Percentiles rank a stretch among this genome's conserved stretches.
phyloP scores from a whole-genome alignment of 176 grass and related monocot species.

The Typha latifolia region DNA sequence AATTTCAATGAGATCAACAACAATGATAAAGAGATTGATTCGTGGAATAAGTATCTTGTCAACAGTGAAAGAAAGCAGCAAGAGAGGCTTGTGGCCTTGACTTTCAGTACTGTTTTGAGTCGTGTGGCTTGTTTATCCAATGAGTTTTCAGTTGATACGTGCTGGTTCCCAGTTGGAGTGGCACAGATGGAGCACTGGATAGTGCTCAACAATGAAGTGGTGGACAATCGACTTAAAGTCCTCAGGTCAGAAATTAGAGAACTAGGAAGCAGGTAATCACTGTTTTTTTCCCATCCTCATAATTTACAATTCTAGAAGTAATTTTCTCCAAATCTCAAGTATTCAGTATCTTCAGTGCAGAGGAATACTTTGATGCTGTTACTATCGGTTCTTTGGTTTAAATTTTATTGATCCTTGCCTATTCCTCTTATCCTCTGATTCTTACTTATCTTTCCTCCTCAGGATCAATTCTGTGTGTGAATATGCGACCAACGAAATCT shows the following conservation, averaged over 20 bases:
- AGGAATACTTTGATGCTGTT: too few species aligned
- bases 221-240: slow-evolving; percentile 28
- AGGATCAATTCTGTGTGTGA: slow-evolving; percentile 36
- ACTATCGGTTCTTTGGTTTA: too few species aligned
- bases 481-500: slow-evolving; percentile 37
- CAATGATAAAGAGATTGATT: slow-evolving; percentile 17
- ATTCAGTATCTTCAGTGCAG: too few species aligned
- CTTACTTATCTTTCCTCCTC: slow-evolving; percentile 4
- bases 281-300: neutral
- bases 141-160: slow-evolving; percentile 15
- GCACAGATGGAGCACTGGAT: slow-evolving; percentile 69
- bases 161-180: slow-evolving; percentile 44
- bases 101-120: slow-evolving; percentile 43
- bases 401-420: neutral
- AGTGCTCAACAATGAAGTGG: slow-evolving; percentile 25
- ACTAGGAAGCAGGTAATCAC: slow-evolving; percentile 41
- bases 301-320: too few species aligned
- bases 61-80: slow-evolving; percentile 56
- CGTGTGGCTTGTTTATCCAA: slow-evolving; percentile 10
- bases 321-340: too few species aligned
- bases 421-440: neutral
- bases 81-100: slow-evolving; percentile 55
- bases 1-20: slow-evolving; percentile 11
- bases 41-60: slow-evolving; percentile 54
- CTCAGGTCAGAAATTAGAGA: slow-evolving; percentile 41